Evolutionary conservation across 805 yeast species (phyloP), one percentile per base, ranked within the genome.

Genomic region (Candida schatavii): DNA sequence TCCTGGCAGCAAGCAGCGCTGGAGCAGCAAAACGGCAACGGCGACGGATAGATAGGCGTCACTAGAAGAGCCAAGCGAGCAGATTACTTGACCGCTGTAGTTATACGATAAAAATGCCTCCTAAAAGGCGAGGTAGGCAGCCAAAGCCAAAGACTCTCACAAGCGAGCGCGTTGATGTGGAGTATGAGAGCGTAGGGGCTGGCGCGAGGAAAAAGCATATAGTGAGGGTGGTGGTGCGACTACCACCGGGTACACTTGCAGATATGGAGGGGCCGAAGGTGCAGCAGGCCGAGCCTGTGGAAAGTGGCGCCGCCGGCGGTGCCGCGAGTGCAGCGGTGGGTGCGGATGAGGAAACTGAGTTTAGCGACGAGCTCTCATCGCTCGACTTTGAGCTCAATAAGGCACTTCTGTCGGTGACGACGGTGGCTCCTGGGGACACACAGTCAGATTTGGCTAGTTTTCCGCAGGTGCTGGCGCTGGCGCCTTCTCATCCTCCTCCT

Each of bases 331-430:
- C 11, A 9, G 11, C 11, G 11, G 19, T 9, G 11, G 35, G 19
- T 17, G 20, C 11, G 11, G 13, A 17, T n/a, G 21, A 31, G 15
- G 18, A 14, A 9, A 31, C 35, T 13, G 35, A 31, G 11, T 31
- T 31, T 22, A 40, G 39, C 14, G 46, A 49, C 29, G 54, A 50
- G n/a, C 41, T 53, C 13, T 49, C 52, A 17, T 45, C 48, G 3
- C 40, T 55, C 18, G 57, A 54, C n/a, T 33, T 41, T 32, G 57
- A 54, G 17, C 35, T 54, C 5, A 53, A 54, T 21, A 35, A 51
- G 33, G 51, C 46, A n/a, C 40, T 44, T 5, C 37, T 45, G 5
- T 34, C 46, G 10, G 21, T 41, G 13, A 35, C 40, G 13, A 35
- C 43, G 28, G 9, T 30, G 2, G 40, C 25, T 11, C 13, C 23